Evolutionary conservation across 805 yeast species (phyloP).

Genomic region (Priceomyces fermenticarens): DNA sequence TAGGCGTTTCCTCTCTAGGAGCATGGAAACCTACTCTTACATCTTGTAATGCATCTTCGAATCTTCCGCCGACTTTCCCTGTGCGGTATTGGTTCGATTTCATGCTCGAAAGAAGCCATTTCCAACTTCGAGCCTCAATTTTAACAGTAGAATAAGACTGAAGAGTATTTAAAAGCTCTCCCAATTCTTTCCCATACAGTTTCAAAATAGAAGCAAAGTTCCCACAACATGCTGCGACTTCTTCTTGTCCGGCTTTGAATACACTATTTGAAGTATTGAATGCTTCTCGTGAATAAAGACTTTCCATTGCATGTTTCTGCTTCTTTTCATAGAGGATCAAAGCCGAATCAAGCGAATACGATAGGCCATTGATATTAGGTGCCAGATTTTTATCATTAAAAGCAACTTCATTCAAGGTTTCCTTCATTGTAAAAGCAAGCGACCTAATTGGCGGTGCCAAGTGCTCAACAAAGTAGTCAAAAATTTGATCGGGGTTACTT

Average conservation of each 20-base stretch:
- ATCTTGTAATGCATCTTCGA: conserved; percentile 33
- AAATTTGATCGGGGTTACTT: conserved; percentile 43
- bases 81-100: conserved; percentile 7
- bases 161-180: conserved; percentile 43
- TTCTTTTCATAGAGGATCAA: conserved; percentile 53
- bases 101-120: conserved; percentile 34
- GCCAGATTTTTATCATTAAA: conserved; percentile 21
- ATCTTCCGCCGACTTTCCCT: conserved; percentile 4
- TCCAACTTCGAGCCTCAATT: conserved; percentile 34
- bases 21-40: conserved; percentile 25
- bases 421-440: conserved; percentile 59
- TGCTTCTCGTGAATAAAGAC: conserved; percentile 54
- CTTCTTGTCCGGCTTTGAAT: conserved; percentile 64
- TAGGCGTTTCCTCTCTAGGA: conserved; percentile 1
- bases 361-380: conserved; percentile 44
- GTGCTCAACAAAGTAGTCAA: conserved; percentile 62
- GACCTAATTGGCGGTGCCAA: conserved; percentile 74
- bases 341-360: conserved; percentile 48
- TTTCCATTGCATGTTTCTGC: conserved; percentile 54
- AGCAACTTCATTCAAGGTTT: conserved; percentile 58
- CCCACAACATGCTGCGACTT: conserved; percentile 81
- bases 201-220: conserved; percentile 67
- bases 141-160: conserved; percentile 35
- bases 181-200: conserved; percentile 59
- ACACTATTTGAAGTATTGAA: conserved; percentile 34